phyloP scores from a whole-genome alignment of 2,329 filamentous ascomycete species.

The Fusarium nurragi region DNA sequence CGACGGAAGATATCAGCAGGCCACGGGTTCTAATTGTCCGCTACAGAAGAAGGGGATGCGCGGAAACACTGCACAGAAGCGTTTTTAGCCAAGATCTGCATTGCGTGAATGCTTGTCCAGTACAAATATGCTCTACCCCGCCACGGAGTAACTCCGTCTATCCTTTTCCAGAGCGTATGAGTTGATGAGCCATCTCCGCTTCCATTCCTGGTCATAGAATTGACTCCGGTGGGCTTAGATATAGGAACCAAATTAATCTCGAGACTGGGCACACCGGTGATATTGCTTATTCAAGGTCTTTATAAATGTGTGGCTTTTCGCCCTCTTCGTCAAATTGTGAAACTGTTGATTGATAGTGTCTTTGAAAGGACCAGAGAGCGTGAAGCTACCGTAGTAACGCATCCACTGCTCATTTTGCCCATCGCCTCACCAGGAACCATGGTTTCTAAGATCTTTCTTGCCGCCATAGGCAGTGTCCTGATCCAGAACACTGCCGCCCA shows the following conservation, averaged over 20 bases:
- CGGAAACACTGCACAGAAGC: not conserved
- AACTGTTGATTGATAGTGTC: too few species aligned
- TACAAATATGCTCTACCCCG: slow-evolving; percentile 5
- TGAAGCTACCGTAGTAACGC: not conserved
- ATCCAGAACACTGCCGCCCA: not conserved
- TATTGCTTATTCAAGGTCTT: too few species aligned
- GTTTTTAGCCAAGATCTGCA: not conserved
- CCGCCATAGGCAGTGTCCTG: slow-evolving; percentile 2
- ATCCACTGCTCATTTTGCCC: too few species aligned
- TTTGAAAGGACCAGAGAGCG: not conserved
- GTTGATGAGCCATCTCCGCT: not conserved
- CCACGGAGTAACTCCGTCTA: slow-evolving; percentile 9
- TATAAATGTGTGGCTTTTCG: not conserved
- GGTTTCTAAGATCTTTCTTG: not conserved
- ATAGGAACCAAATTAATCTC: too few species aligned
- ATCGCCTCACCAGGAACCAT: not conserved
- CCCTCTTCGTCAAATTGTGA: too few species aligned
- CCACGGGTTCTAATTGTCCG: slow-evolving; percentile 18
- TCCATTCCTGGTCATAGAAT: not conserved
- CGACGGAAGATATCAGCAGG: not conserved
- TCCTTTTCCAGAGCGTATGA: not conserved
- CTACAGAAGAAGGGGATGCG: not conserved
- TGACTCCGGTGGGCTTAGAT: too few species aligned
- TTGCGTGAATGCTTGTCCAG: not conserved
- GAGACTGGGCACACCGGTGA: too few species aligned